Conservation (phyloP, 1,139 yeast species). For the Komagataea norvegica region DNA sequence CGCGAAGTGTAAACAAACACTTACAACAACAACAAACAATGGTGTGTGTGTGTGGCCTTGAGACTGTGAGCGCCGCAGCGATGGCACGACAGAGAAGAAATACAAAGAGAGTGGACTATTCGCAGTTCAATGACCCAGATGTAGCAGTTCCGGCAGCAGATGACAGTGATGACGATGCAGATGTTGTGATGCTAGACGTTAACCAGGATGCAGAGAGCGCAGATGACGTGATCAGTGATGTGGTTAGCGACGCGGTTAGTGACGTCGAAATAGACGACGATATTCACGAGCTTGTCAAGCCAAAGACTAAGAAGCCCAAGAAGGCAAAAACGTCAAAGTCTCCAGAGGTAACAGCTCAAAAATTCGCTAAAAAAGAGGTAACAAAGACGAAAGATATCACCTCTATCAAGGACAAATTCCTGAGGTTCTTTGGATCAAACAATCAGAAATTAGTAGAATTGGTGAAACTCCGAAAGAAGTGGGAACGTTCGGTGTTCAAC, state of each 20-base stretch:
- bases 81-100: conserved; percentile 14
- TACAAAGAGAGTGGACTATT: conserved; percentile 16
- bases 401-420: conserved; percentile 34
- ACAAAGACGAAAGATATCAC: conserved; percentile 29
- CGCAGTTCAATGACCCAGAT: conserved; percentile 13
- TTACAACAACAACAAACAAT: too few species aligned
- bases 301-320: conserved; percentile 1
- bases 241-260: conserved; percentile 8
- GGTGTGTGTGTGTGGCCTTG: too few species aligned
- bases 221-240: conserved; percentile 1
- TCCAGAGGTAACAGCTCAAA: not conserved
- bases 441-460: conserved; percentile 30
- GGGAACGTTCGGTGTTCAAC: conserved; percentile 33
- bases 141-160: conserved; percentile 1
- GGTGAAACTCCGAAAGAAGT: conserved; percentile 32
- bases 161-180: conserved; percentile 19
- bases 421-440: conserved; percentile 34
- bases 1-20: too few species aligned
- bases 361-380: conserved; percentile 16
- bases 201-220: conserved; percentile 12
- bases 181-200: conserved; percentile 16
- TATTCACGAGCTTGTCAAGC: not conserved
- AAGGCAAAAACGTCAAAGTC: not conserved
- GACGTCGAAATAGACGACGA: conserved; percentile 5
- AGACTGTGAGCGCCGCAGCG: not conserved